Evolutionary conservation across 768 basidiomycete species (phyloP).

Genomic region (Lactarius indigo): DNA sequence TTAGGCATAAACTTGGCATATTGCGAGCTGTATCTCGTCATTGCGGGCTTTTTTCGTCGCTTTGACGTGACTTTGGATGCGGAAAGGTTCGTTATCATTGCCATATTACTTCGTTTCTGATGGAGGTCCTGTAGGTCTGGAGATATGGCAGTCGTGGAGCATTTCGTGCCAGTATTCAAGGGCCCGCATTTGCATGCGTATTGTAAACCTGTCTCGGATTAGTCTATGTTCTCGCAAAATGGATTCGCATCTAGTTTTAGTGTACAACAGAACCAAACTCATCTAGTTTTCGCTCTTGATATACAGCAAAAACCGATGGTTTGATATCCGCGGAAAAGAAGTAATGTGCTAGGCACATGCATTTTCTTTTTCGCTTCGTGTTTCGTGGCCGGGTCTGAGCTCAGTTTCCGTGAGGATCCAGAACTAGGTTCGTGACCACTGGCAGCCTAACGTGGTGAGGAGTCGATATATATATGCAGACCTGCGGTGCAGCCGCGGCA

Average conservation of each 20-base stretch:
- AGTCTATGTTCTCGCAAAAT: too few relatives aligned
- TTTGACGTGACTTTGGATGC: neutral
- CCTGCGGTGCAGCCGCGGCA: too few relatives aligned
- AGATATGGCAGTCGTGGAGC: neutral
- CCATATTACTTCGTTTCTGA: neutral
- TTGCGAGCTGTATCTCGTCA: neutral
- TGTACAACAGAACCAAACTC: neutral
- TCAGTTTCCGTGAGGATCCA: too few relatives aligned
- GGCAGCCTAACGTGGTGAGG: too few relatives aligned
- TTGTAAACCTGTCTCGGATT: neutral
- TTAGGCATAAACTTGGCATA: neutral
- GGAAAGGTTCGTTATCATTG: too few relatives aligned
- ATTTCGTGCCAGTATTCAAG: too few relatives aligned
- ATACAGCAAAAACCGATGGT: neutral
- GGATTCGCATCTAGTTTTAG: neutral
- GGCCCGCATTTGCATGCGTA: neutral
- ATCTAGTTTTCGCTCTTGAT: neutral
- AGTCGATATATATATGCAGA: too few relatives aligned
- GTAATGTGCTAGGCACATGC: too few relatives aligned
- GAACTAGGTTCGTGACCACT: too few relatives aligned
- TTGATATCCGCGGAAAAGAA: too few relatives aligned
- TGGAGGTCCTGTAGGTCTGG: neutral
- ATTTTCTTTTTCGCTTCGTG: too few relatives aligned
- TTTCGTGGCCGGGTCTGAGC: too few relatives aligned
- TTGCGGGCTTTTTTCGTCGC: neutral